A percentile compares a stretch with the other conserved stretches of the same genome.
phyloP scores from a whole-genome alignment of 495 filamentous ascomycete species.

The Penicillium pancosmium region DNA sequence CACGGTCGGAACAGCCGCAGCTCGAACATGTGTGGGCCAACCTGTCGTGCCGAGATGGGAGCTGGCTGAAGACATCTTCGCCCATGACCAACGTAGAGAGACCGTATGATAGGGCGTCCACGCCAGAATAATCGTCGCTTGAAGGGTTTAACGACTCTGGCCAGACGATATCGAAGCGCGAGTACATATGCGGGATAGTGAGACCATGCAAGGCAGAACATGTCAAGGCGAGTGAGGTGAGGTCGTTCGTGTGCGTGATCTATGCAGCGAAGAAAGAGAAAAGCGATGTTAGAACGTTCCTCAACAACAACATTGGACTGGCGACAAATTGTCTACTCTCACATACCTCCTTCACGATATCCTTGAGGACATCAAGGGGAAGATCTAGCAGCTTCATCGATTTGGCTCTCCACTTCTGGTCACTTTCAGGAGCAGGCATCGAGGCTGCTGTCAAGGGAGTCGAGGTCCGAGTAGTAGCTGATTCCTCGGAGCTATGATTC shows the following conservation, averaged over 20 bases:
- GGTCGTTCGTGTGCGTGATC: slow-evolving; percentile 87
- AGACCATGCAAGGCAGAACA: slow-evolving; percentile 83
- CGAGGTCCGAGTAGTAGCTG: slow-evolving; percentile 14
- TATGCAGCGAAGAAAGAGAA: background rate
- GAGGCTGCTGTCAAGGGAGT: slow-evolving; percentile 11
- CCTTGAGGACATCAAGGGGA: slow-evolving; percentile 82
- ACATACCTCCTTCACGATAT: slow-evolving; percentile 85
- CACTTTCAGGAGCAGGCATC: slow-evolving; percentile 2
- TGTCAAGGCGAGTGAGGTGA: slow-evolving; percentile 79
- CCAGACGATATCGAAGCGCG: slow-evolving; percentile 94
- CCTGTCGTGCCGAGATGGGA: slow-evolving; percentile 17
- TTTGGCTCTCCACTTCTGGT: slow-evolving; percentile 11
- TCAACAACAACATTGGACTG: slow-evolving; percentile 13
- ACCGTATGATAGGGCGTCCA: slow-evolving; percentile 91
- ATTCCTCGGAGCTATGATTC: slow-evolving; percentile 10
- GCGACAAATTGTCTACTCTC: background rate
- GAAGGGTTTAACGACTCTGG: slow-evolving; percentile 66
- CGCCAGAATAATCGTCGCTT: slow-evolving; percentile 69
- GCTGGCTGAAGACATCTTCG: slow-evolving; percentile 66
- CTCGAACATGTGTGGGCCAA: slow-evolving; percentile 30
- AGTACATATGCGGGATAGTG: slow-evolving; percentile 85
- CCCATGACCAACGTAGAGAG: slow-evolving; percentile 83
- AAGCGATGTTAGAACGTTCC: background rate
- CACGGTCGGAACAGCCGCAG: slow-evolving; percentile 37
- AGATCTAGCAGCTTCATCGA: slow-evolving; percentile 72